A percentile compares a stretch with the other conserved stretches of the same genome.
Evolutionary conservation across 2,329 filamentous ascomycete genomes (phyloP).

Genomic region (Alternaria tenuissima): DNA sequence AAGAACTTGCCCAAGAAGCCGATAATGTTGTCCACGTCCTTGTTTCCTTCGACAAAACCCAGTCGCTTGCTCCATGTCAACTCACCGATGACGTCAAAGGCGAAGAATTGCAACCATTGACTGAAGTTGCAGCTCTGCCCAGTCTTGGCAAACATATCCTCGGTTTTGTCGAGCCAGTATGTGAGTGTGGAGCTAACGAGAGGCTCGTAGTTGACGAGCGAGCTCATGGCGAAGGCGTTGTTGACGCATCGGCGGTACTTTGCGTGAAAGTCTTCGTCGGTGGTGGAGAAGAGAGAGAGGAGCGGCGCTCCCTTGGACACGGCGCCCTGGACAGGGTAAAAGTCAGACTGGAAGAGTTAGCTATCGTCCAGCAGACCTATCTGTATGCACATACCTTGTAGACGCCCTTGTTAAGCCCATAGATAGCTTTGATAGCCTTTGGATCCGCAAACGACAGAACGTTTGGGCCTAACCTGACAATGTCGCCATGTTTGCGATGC

Average conservation of each 20-base stretch:
- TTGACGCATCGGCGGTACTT: slow-evolving; percentile 79
- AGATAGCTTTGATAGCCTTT: slow-evolving; percentile 76
- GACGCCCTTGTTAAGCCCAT: slow-evolving; percentile 83
- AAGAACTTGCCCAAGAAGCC: slow-evolving; percentile 70
- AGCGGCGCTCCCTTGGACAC: slow-evolving; percentile 73
- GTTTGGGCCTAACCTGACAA: slow-evolving; percentile 80
- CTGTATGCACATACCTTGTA: slow-evolving; percentile 65
- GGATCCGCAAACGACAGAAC: slow-evolving; percentile 77
- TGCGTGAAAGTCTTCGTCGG: slow-evolving; percentile 77
- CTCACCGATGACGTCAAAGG: slow-evolving; percentile 82
- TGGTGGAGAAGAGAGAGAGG: slow-evolving; percentile 78
- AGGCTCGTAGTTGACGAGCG: slow-evolving; percentile 79
- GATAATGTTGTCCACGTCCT: slow-evolving; percentile 79
- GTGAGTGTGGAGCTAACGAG: slow-evolving; percentile 79
- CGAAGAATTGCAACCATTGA: slow-evolving; percentile 80
- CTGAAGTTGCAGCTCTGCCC: slow-evolving; percentile 68
- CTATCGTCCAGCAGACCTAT: background rate
- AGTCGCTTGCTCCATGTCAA: slow-evolving; percentile 79
- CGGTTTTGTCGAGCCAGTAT: slow-evolving; percentile 68
- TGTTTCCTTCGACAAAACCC: slow-evolving; percentile 77
- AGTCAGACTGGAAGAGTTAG: slow-evolving; percentile 69
- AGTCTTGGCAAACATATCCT: slow-evolving; percentile 53
- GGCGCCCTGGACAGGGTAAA: slow-evolving; percentile 81
- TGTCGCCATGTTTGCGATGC: slow-evolving; percentile 74
- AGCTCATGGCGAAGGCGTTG: slow-evolving; percentile 78